Percentiles rank a stretch among this genome's conserved stretches.
phyloP scores from a whole-genome alignment of 163 green algal genomes.

The Coccomyxa subellipsoidea region DNA sequence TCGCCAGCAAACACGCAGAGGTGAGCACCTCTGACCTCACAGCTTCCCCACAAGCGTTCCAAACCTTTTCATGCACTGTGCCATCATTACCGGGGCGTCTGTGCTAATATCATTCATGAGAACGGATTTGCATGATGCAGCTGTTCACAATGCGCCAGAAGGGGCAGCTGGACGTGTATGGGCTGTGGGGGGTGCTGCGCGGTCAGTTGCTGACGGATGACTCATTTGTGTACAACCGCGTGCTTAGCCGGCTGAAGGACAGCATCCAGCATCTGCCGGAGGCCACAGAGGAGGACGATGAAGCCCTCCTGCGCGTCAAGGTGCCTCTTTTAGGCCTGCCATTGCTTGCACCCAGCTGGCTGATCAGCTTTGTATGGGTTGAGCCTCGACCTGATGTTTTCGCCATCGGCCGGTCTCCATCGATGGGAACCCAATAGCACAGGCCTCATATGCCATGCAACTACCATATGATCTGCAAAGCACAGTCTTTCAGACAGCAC shows the following conservation, averaged over 20 bases:
- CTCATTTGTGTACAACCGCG: conserved; percentile 50
- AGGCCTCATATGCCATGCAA: too few relatives aligned
- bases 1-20: conserved; percentile 34
- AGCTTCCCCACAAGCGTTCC: too few relatives aligned
- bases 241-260: conserved; percentile 34
- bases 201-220: conserved; percentile 52
- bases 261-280: conserved; percentile 33
- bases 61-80: too few relatives aligned
- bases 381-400: not conserved
- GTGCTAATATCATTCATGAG: too few relatives aligned
- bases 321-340: not conserved
- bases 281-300: conserved; percentile 31
- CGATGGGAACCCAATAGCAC: too few relatives aligned
- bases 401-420: too few relatives aligned
- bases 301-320: conserved; percentile 12
- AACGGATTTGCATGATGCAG: conserved; percentile 29
- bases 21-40: conserved; percentile 6
- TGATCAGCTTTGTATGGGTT: not conserved
- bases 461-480: too few relatives aligned
- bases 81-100: too few relatives aligned
- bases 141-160: conserved; percentile 35
- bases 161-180: conserved; percentile 50
- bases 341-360: not conserved
- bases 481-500: too few relatives aligned
- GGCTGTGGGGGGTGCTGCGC: conserved; percentile 37